Evolutionary conservation across 2,329 filamentous ascomycete genomes (phyloP), one percentile per base, ranked within the genome.

Genomic region (Ceratocystis cacaofunesta): DNA sequence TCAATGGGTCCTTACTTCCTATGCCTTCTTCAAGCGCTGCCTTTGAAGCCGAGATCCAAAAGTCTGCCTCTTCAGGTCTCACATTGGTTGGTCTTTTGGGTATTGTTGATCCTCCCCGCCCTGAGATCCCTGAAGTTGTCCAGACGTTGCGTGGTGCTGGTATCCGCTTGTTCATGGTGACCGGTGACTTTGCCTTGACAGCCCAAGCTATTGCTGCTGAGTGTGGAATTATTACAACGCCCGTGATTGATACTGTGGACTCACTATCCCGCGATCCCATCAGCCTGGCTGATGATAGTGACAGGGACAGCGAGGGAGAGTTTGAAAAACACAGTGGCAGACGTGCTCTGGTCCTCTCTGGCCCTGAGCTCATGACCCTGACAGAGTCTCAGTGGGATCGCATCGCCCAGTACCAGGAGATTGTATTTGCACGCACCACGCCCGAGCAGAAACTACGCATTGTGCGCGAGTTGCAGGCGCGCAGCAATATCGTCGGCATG

Each of bases 401-500:
- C 41, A 78, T 92, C 1, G 78, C 79, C 36, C 71, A 75, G 7
- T 91, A 90, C 69, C 78, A 84, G 30, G 88, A 90, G 71, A 86
- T 91, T 61, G 81, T 99, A 43, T 99, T 99, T 79, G 97, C 94
- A 43, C 89, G 94, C 69, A 95, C 95, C 25, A 94, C 99, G 75
- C 94, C 94, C 62, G 85, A 82, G 62, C 94, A 99, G 82, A 99
- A 99, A 82, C 94, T 89, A 17, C 94, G 90, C 76, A 85, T 99
- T 55, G 92, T 99, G 55, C 94, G 99, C 74, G 86, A 99, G 57
- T 87, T 99, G 52, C 95, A 99, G 75, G 90, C 89, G 66, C 81
- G 89, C 63, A 89, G 90, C 68, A 90, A 99, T 74, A 92, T 99
- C 55, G 95, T 99, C 69, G 94, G 95, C 70, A 99, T 99, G 94